Percentiles rank a stretch among this genome's conserved stretches.
phyloP scores from a whole-genome alignment of 169 alveolate species.

The Cryptosporidium bovis region DNA sequence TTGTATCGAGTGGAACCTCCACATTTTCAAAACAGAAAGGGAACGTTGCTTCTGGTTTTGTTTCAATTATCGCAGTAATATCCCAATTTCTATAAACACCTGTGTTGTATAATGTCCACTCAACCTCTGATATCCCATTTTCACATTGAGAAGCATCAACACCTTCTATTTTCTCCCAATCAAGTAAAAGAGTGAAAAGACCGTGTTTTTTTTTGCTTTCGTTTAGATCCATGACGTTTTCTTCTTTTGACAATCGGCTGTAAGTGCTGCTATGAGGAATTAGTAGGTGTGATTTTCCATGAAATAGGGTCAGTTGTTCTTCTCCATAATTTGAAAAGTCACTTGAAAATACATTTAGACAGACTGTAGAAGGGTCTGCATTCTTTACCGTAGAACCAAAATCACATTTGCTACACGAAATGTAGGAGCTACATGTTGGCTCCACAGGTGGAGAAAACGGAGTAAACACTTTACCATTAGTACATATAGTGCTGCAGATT shows the following conservation, averaged over 20 bases:
- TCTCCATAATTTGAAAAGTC: constrained; percentile 13
- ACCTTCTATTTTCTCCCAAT: constrained; percentile 53
- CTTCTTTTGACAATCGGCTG: constrained; percentile 25
- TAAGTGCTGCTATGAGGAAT: constrained; percentile 50
- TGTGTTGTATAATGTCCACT: constrained; percentile 58
- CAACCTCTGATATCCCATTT: constrained; percentile 66
- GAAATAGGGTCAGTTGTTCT: constrained; percentile 24
- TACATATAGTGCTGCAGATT: constrained; percentile 31
- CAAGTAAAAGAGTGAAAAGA: constrained; percentile 36
- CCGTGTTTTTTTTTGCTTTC: constrained; percentile 36
- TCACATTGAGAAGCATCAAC: constrained; percentile 54
- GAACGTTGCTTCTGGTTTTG: constrained; percentile 68
- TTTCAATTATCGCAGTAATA: constrained; percentile 50
- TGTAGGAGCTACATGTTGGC: constrained; percentile 58
- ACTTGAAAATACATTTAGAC: constrained; percentile 36
- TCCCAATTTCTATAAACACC: constrained; percentile 72
- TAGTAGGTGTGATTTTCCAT: constrained; percentile 52
- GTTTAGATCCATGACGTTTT: constrained; percentile 13
- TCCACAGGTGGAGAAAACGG: constrained; percentile 40
- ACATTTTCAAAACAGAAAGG: constrained; percentile 61
- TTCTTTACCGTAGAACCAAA: not conserved
- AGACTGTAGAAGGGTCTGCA: constrained; percentile 52
- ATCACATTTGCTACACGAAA: constrained; percentile 54
- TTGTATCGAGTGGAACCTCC: constrained; percentile 40
- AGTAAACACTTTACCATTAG: constrained; percentile 28